A percentile compares a stretch with the other conserved stretches of the same genome.
These are phyloP conservation scores for Furcasterigmium furcatum DNA, from an alignment of 2,329 filamentous ascomycete species.

Conservation along the genomic window DNA sequence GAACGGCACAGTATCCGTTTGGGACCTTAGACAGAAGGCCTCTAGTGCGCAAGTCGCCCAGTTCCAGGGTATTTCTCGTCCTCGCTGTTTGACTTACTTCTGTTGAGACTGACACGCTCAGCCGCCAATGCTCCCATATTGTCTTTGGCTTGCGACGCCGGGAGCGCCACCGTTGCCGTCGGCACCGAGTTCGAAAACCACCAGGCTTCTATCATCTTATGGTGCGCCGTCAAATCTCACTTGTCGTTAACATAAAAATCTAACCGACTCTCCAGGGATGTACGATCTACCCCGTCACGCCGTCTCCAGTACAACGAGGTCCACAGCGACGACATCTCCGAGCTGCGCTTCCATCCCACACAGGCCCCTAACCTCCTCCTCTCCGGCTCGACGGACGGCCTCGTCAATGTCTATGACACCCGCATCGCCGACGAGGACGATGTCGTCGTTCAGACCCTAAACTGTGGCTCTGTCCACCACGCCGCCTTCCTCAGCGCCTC, in stretches of 20 bases:
- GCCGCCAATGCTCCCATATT: slow-evolving; percentile 52
- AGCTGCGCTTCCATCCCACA: slow-evolving; percentile 57
- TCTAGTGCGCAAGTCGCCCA: slow-evolving; percentile 35
- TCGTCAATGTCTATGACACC: slow-evolving; percentile 75
- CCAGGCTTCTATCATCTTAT: slow-evolving; percentile 58
- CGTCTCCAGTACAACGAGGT: slow-evolving; percentile 58
- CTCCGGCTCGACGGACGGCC: slow-evolving; percentile 75
- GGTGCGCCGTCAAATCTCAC: slow-evolving; percentile 35
- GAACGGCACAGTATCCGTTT: slow-evolving; percentile 64
- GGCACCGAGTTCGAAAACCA: slow-evolving; percentile 71
- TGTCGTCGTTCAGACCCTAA: slow-evolving; percentile 73
- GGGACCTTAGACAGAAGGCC: slow-evolving; percentile 56
- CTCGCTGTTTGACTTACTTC: not conserved
- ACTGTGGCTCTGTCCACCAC: slow-evolving; percentile 71
- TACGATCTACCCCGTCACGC: slow-evolving; percentile 43
- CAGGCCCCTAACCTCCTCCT: slow-evolving; percentile 57
- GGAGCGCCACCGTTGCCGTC: slow-evolving; percentile 60
- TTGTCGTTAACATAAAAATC: not conserved
- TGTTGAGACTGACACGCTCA: slow-evolving; percentile 21
- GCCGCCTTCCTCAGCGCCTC: slow-evolving; percentile 66
- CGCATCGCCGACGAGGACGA: slow-evolving; percentile 72
- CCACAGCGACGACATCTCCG: slow-evolving; percentile 66
- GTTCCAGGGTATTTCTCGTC: slow-evolving; percentile 35
- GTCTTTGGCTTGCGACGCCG: slow-evolving; percentile 59
- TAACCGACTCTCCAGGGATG: slow-evolving; percentile 46